Percentiles rank a stretch among this genome's conserved stretches.
Evolutionary conservation across 441 rosid species (phyloP).

Genomic region (Euphorbia corollata): DNA sequence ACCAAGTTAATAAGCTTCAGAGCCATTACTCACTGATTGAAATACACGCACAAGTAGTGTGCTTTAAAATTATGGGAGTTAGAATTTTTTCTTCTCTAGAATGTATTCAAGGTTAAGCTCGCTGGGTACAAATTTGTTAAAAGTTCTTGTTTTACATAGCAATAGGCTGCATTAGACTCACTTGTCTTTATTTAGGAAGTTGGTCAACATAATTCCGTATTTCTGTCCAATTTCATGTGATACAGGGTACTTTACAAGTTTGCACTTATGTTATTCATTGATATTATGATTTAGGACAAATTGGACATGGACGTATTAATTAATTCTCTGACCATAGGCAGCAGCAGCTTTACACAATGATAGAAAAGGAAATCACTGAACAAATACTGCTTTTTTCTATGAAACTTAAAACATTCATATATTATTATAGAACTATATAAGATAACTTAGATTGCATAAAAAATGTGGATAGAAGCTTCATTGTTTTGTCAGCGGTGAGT

Average conservation of each 20-base stretch:
- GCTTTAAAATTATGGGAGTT: neutral
- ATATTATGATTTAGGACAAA: neutral
- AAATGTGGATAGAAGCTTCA: neutral
- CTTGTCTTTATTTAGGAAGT: neutral
- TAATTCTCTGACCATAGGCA: neutral
- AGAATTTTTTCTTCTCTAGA: neutral
- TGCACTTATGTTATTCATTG: neutral
- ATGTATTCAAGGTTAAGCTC: neutral
- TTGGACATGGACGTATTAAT: neutral
- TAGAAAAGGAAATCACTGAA: neutral
- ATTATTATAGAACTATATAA: neutral
- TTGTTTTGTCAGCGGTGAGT: neutral
- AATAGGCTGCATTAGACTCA: neutral
- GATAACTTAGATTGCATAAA: neutral
- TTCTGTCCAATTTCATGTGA: neutral
- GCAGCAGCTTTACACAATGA: neutral
- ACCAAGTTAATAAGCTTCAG: neutral
- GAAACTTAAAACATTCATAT: neutral
- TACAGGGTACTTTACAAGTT: neutral
- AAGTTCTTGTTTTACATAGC: neutral
- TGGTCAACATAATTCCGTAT: neutral
- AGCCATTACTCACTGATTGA: neutral
- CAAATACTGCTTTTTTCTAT: neutral
- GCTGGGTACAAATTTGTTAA: neutral
- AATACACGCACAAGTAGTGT: neutral